These are phyloP conservation scores for Hygrocybe coccinea DNA, from an alignment of 768 basidiomycete genomes.

Conservation along the genomic window DNA sequence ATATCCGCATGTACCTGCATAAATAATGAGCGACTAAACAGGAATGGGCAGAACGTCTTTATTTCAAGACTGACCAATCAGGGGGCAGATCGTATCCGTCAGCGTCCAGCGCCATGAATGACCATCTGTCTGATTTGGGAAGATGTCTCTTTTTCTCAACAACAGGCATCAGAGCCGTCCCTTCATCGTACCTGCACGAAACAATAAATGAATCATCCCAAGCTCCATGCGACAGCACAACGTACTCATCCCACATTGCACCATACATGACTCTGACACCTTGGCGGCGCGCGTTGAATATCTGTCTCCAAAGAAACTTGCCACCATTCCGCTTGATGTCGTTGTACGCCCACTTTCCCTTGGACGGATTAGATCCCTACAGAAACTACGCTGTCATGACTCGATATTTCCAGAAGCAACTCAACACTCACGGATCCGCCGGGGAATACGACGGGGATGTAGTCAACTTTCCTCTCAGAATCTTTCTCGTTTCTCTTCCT, in stretches of 20 bases:
- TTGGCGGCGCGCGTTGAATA: constrained; percentile 59
- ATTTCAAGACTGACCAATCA: constrained; percentile 59
- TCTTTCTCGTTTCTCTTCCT: constrained; percentile 42
- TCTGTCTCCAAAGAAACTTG: constrained; percentile 72
- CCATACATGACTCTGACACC: constrained; percentile 68
- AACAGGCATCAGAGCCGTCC: constrained; percentile 76
- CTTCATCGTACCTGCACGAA: constrained; percentile 69
- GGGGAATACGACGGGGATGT: constrained; percentile 79
- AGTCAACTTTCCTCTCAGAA: constrained; percentile 54
- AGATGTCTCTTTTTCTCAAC: constrained; percentile 53
- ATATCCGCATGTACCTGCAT: constrained; percentile 71
- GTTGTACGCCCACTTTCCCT: constrained; percentile 70
- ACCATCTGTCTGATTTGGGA: constrained; percentile 54
- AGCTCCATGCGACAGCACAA: constrained; percentile 8
- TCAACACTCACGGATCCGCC: constrained; percentile 68
- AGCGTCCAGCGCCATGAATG: constrained; percentile 68
- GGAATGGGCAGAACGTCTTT: background rate
- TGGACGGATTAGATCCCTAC: constrained; percentile 66
- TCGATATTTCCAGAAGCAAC: constrained; percentile 2
- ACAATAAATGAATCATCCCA: background rate
- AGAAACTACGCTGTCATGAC: constrained; percentile 11
- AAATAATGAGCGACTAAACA: background rate
- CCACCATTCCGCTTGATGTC: constrained; percentile 69
- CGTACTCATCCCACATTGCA: constrained; percentile 86
- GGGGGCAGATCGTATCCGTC: constrained; percentile 73